A percentile compares a stretch with the other conserved stretches of the same genome.
These are phyloP conservation scores for Leccinum pseudoinsigne DNA, from an alignment of 1,284 basidiomycete genomes.

Conservation along the genomic window DNA sequence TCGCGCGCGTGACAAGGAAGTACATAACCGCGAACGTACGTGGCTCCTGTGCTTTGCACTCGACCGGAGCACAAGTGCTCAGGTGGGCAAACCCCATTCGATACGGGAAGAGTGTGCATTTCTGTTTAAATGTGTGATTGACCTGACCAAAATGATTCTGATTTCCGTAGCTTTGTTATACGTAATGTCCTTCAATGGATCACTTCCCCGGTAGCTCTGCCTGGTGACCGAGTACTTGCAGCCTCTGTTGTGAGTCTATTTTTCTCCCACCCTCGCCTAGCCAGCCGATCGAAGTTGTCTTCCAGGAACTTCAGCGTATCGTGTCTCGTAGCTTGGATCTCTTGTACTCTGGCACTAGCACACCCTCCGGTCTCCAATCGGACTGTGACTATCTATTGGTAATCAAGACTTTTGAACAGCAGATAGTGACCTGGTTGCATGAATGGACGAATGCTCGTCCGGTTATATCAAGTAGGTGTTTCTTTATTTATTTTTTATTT, in stretches of 20 bases:
- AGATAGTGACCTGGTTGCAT: constrained; percentile 69
- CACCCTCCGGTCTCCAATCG: constrained; percentile 82
- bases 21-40: constrained; percentile 91
- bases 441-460: constrained; percentile 49
- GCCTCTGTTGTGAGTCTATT: constrained; percentile 63
- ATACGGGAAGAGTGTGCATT: constrained; percentile 80
- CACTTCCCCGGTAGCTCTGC: constrained; percentile 57
- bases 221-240: constrained; percentile 64
- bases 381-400: constrained; percentile 86
- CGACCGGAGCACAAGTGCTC: constrained; percentile 89
- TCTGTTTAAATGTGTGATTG: constrained; percentile 9
- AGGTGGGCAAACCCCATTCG: constrained; percentile 89
- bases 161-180: constrained; percentile 72
- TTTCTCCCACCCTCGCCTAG: constrained; percentile 1
- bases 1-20: constrained; percentile 72
- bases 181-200: constrained; percentile 79
- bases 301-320: constrained; percentile 82
- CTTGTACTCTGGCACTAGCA: constrained; percentile 82
- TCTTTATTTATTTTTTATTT: neutral
- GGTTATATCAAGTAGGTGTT: constrained; percentile 18
- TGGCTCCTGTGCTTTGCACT: constrained; percentile 93
- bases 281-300: constrained; percentile 7
- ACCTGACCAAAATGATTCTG: constrained; percentile 1
- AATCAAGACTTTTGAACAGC: constrained; percentile 83
- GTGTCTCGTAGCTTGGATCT: constrained; percentile 88